phyloP scores from a whole-genome alignment of 345 rosid genomes.

The Sonneratia alba region DNA sequence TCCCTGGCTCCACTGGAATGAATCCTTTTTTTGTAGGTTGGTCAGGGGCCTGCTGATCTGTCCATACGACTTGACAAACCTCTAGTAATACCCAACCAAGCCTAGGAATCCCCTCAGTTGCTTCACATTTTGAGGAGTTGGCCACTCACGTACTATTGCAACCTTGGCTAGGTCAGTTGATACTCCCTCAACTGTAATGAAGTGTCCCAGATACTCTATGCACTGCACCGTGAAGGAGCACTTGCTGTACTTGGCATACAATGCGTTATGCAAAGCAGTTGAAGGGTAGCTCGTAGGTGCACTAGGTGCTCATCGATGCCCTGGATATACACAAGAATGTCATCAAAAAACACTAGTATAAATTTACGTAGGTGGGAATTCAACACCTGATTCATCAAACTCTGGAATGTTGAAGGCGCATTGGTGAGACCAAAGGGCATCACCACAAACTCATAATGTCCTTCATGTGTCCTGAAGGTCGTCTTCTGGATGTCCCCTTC shows the following conservation, averaged over 20 bases:
- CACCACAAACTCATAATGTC: too few species aligned
- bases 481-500: too few species aligned
- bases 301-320: background rate
- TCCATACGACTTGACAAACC: background rate
- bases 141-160: background rate
- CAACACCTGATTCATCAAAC: background rate
- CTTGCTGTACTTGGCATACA: too few species aligned
- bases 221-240: too few species aligned
- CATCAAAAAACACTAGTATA: too few species aligned
- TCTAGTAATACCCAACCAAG: background rate
- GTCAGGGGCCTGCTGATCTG: too few species aligned
- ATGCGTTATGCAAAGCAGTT: background rate
- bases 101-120: conserved; percentile 1
- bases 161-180: too few species aligned
- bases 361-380: background rate
- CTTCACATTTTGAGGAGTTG: background rate
- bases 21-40: conserved; percentile 1
- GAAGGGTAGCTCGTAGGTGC: background rate
- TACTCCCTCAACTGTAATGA: too few species aligned
- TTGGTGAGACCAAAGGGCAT: too few species aligned
- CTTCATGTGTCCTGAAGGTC: too few species aligned
- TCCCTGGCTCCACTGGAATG: background rate
- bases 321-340: background rate
- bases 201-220: too few species aligned
- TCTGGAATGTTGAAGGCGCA: too few species aligned